A percentile compares a stretch with the other conserved stretches of the same genome.
Conservation (phyloP, 495 filamentous ascomycete species). For the Astrocystis sublimbata region DNA sequence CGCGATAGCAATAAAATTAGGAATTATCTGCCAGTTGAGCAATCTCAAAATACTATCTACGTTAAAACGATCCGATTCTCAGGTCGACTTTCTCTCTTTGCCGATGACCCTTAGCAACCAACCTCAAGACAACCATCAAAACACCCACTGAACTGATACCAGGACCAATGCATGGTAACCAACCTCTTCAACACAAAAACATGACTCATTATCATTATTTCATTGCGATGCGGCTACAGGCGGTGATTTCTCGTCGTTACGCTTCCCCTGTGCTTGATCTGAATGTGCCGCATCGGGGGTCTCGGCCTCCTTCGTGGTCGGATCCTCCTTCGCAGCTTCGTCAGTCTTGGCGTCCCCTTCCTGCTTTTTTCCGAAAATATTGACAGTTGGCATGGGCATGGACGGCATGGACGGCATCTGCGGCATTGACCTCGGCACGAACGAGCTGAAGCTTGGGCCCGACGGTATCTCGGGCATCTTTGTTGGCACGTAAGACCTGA, state of each 20-base stretch:
- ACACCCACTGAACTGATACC: neutral
- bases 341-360: neutral
- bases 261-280: neutral
- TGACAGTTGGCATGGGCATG: constrained; percentile 28
- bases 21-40: neutral
- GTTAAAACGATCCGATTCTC: neutral
- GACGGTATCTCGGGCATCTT: constrained; percentile 42
- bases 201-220: neutral
- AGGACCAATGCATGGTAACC: neutral
- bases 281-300: neutral
- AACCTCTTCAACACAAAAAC: neutral
- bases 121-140: neutral
- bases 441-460: constrained; percentile 32
- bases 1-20: no score
- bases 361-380: constrained; percentile 26
- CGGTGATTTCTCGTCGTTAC: neutral
- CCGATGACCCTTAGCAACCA: neutral
- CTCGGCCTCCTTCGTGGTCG: no score
- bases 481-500: constrained; percentile 43
- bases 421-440: constrained; percentile 31
- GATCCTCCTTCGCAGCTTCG: neutral
- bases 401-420: constrained; percentile 29
- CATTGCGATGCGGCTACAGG: neutral
- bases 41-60: neutral
- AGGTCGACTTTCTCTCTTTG: neutral